These are phyloP conservation scores for Ophiorrhiza pumila DNA, from an alignment of 257 asterid genomes.

Conservation along the genomic window DNA sequence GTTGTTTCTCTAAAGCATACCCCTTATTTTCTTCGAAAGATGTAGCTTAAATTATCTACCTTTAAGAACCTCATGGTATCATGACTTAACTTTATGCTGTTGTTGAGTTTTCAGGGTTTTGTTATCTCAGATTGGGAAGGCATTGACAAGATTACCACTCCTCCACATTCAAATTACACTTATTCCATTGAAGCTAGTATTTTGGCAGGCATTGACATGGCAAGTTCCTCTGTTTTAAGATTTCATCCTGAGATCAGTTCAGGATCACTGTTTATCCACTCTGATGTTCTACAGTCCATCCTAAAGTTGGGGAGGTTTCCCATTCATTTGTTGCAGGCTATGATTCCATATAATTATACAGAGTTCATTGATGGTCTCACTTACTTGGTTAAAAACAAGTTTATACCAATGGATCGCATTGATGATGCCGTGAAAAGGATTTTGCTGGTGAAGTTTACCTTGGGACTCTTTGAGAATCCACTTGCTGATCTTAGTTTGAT, in stretches of 20 bases:
- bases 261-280: constrained; percentile 1
- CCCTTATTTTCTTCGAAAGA: not conserved
- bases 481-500: constrained; percentile 74
- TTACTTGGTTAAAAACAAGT: constrained; percentile 56
- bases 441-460: constrained; percentile 66
- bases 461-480: constrained; percentile 89
- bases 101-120: constrained; percentile 59
- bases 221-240: constrained; percentile 16
- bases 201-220: constrained; percentile 88
- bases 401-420: constrained; percentile 62
- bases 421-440: constrained; percentile 85
- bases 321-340: constrained; percentile 49
- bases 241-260: constrained; percentile 1
- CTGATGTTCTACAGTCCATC: constrained; percentile 15
- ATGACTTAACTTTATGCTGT: constrained; percentile 10
- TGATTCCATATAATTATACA: constrained; percentile 68
- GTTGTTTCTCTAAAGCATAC: not conserved
- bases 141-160: constrained; percentile 72
- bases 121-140: constrained; percentile 93
- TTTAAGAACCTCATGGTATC: not conserved
- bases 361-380: constrained; percentile 77
- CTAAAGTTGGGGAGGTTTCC: constrained; percentile 6
- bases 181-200: constrained; percentile 72
- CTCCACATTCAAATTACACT: constrained; percentile 71
- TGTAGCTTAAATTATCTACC: not conserved